Conservation (phyloP, 1,139 yeast genomes). For the Saccharomyces hybrid region DNA sequence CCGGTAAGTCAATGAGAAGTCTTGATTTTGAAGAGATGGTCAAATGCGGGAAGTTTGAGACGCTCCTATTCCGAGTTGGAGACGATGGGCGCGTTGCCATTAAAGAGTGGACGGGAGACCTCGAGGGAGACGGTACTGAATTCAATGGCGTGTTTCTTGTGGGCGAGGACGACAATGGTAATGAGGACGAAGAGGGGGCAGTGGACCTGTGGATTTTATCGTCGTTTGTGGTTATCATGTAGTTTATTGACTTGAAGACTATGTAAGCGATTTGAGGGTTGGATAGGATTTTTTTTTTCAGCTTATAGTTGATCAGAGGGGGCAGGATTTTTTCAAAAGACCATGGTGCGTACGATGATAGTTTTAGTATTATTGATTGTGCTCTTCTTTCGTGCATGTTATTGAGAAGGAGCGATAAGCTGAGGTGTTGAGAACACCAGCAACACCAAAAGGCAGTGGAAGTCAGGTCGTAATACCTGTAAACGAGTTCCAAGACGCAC, state of each 20-base stretch:
- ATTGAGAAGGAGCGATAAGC: constrained; percentile 9
- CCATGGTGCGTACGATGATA: constrained; percentile 13
- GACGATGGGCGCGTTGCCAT: neutral
- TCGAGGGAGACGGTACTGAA: neutral
- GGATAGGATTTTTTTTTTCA: constrained; percentile 2
- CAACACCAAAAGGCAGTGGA: constrained; percentile 23
- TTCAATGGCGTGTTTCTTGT: constrained; percentile 7
- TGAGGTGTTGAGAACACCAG: constrained; percentile 24
- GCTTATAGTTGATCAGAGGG: constrained; percentile 9
- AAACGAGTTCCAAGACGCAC: constrained; percentile 17
- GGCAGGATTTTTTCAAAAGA: constrained; percentile 13
- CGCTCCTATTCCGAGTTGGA: neutral
- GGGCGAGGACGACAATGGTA: constrained; percentile 12
- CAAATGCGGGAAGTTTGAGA: neutral
- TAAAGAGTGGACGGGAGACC: neutral
- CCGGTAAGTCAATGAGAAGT: constrained; percentile 9
- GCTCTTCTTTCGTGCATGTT: constrained; percentile 17
- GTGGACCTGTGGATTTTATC: constrained; percentile 1
- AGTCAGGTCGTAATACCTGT: constrained; percentile 17
- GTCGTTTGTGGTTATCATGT: constrained; percentile 3
- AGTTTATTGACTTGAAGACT: constrained; percentile 23
- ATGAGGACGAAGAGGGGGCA: constrained; percentile 10
- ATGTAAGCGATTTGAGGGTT: constrained; percentile 16
- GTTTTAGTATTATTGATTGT: constrained; percentile 22
- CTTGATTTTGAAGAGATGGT: neutral